Evolutionary conservation across 1,284 basidiomycete genomes (phyloP), one percentile per base, ranked within the genome.

Genomic region (Phaffia rhodozyma): DNA sequence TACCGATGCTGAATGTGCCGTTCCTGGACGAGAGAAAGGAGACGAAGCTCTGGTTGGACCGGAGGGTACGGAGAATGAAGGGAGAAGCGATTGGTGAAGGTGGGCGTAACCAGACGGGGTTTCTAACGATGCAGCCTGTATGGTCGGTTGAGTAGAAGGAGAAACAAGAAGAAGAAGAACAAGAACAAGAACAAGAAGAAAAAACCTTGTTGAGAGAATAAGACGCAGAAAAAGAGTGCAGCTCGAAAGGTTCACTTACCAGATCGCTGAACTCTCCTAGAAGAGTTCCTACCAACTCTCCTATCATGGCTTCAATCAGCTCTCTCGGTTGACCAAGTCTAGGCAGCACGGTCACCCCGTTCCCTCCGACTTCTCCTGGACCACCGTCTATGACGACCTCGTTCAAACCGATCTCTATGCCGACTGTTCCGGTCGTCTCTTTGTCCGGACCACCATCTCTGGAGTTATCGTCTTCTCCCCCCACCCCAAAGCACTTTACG

Each of bases 401-500:
- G 54, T 49, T 65, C 3, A 29, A 16, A 16, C 13, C 48, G 32
- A 56, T 32, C 25, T 57, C 63, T n/a, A 25, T 16, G 16, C n/a
- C 43, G 38, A 47, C 25, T 11, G 38, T 43, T 43, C 38, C 38
- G 38, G 7, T 43, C 38, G 5, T 43, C 38, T 43, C 38, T 11
- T 43, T 43, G 38, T 43, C 16, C 38, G 38, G 13, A 43, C 13
- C 38, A 11, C 38, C 16, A 43, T 43, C 38, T 43, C 38, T 11
- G 16, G 13, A 43, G 5, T 7, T 43, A 13, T 54, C 82, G 58
- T 86, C 85, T 43, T 79, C 80, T 69, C 87, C 86, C 72, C 86
- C 82, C 71, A 91, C 63, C 5, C 63, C 63, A 29, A 65, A 60
- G 27, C 63, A 65, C 48, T 55, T 47, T 23, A 55, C 29, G 59